Evolutionary conservation across 202 grass and related monocot species (phyloP).

Genomic region (Eragrostis tef): DNA sequence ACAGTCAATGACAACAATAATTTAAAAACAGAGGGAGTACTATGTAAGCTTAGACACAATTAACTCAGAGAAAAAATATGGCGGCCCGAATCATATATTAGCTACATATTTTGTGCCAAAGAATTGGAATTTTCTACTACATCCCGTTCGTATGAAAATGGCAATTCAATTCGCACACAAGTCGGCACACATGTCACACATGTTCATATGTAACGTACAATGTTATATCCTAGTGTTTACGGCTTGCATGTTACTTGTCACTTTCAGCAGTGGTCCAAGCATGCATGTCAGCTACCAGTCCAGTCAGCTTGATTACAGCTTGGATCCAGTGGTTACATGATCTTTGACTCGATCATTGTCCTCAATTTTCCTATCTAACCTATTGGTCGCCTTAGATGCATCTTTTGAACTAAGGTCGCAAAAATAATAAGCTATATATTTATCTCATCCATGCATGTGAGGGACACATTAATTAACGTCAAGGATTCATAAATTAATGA

Average conservation of each 20-base stretch:
- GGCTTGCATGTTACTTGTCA: conserved; percentile 23
- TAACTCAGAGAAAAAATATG: too few relatives aligned
- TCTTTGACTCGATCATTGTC: conserved; percentile 28
- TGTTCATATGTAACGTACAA: not conserved
- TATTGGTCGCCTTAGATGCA: not conserved
- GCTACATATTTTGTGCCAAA: too few relatives aligned
- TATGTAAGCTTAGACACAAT: too few relatives aligned
- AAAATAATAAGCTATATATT: not conserved
- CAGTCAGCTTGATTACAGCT: not conserved
- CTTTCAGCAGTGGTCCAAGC: conserved; percentile 42
- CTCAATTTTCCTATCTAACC: not conserved
- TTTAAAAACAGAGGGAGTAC: too few relatives aligned
- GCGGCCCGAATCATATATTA: too few relatives aligned
- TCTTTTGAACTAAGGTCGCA: not conserved
- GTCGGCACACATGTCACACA: not conserved
- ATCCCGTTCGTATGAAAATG: too few relatives aligned
- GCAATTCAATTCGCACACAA: not conserved
- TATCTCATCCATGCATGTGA: not conserved
- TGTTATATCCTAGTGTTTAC: not conserved
- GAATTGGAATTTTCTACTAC: too few relatives aligned
- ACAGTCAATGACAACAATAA: too few relatives aligned
- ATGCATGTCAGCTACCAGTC: not conserved
- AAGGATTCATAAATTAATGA: not conserved
- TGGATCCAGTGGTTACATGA: not conserved
- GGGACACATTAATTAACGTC: not conserved